These are phyloP conservation scores for Crucibulum laeve DNA, from an alignment of 768 basidiomycete genomes.

Conservation along the genomic window DNA sequence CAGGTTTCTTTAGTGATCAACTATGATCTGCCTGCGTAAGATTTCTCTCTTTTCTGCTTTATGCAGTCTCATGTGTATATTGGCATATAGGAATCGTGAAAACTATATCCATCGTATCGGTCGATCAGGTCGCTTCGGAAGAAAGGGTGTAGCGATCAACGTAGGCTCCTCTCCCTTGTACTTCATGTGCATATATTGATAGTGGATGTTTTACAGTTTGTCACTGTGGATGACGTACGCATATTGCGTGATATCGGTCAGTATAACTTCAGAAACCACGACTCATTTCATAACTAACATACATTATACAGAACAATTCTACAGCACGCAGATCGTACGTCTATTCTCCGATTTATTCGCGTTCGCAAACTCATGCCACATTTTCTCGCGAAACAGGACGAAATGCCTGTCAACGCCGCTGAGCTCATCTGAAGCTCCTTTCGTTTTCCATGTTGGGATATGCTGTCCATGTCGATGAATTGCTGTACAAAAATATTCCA, in stretches of 20 bases:
- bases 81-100: slow-evolving; percentile 76
- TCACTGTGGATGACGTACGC: slow-evolving; percentile 92
- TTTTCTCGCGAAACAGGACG: slow-evolving; percentile 54
- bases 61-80: slow-evolving; percentile 3
- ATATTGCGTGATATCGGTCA: slow-evolving; percentile 95
- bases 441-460: slow-evolving; percentile 7
- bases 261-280: slow-evolving; percentile 17
- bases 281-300: slow-evolving; percentile 4
- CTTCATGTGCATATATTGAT: slow-evolving; percentile 8
- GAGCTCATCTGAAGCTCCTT: slow-evolving; percentile 73
- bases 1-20: slow-evolving; percentile 98
- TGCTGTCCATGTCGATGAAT: slow-evolving; percentile 1
- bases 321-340: slow-evolving; percentile 88
- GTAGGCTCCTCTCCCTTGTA: slow-evolving; percentile 39
- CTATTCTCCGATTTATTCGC: slow-evolving; percentile 7
- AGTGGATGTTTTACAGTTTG: slow-evolving; percentile 51
- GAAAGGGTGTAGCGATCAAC: slow-evolving; percentile 99
- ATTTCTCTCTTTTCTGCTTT: slow-evolving; percentile 12
- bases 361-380: slow-evolving; percentile 14
- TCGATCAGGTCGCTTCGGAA: slow-evolving; percentile 96
- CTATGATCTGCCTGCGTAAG: slow-evolving; percentile 91
- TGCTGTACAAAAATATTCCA: neutral
- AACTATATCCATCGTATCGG: slow-evolving; percentile 99
- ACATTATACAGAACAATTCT: slow-evolving; percentile 79
- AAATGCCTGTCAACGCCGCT: slow-evolving; percentile 98